A percentile compares a stretch with the other conserved stretches of the same genome.
Evolutionary conservation across 2,329 filamentous ascomycete genomes (phyloP).

Genomic region (Harringtonia lauricola): DNA sequence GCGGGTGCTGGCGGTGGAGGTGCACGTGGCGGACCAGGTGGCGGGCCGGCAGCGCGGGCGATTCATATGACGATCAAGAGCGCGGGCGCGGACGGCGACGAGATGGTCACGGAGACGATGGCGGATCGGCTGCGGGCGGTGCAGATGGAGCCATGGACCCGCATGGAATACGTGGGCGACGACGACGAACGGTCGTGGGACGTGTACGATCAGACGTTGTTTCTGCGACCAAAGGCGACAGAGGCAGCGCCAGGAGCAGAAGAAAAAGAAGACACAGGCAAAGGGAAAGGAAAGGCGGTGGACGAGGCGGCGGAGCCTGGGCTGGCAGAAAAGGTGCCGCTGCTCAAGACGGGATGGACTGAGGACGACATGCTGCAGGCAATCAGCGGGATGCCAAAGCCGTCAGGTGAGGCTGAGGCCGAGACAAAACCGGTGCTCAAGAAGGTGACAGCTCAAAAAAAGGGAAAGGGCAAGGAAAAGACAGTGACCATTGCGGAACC

Average conservation of each 20-base stretch:
- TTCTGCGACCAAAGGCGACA: slow-evolving; percentile 27
- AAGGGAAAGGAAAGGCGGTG: slow-evolving; percentile 16
- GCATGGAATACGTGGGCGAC: slow-evolving; percentile 71
- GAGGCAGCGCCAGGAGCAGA: slow-evolving; percentile 3
- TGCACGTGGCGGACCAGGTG: slow-evolving; percentile 20
- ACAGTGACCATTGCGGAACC: neutral
- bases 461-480: neutral
- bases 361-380: slow-evolving; percentile 33
- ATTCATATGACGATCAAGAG: slow-evolving; percentile 84
- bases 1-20: slow-evolving; percentile 19
- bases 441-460: too few species aligned
- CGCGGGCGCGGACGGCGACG: slow-evolving; percentile 47
- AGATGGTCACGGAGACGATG: slow-evolving; percentile 58
- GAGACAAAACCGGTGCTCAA: neutral
- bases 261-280: slow-evolving; percentile 9
- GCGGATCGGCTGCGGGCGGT: slow-evolving; percentile 64
- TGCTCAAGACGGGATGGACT: slow-evolving; percentile 29
- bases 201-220: slow-evolving; percentile 63
- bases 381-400: slow-evolving; percentile 27
- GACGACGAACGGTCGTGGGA: slow-evolving; percentile 66
- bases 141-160: slow-evolving; percentile 73
- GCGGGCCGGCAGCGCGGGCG: slow-evolving; percentile 50
- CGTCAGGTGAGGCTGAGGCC: neutral
- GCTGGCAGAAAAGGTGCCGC: slow-evolving; percentile 26
- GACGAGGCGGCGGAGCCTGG: slow-evolving; percentile 9